These are phyloP conservation scores for Colletotrichum karsti DNA, from an alignment of 2,329 filamentous ascomycete genomes.

Conservation along the genomic window DNA sequence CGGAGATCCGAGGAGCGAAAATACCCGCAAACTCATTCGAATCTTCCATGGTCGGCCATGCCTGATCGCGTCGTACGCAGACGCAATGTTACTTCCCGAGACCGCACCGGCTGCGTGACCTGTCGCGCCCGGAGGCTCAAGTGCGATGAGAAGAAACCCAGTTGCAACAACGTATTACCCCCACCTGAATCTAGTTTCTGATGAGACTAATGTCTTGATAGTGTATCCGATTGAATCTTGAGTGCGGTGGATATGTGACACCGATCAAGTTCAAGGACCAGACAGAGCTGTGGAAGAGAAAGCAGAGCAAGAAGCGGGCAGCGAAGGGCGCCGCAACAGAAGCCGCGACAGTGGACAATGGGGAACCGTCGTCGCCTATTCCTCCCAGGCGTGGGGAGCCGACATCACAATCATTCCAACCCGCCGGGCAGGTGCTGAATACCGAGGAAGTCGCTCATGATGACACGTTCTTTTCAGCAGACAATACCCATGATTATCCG, in stretches of 20 bases:
- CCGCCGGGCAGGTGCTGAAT: background rate
- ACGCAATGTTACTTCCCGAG: constrained; percentile 7
- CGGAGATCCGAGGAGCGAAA: too few species aligned
- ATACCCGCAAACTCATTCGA: too few species aligned
- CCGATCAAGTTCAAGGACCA: constrained; percentile 17
- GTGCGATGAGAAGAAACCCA: constrained; percentile 51
- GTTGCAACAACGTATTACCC: constrained; percentile 35
- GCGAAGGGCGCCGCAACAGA: background rate
- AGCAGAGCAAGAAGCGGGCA: background rate
- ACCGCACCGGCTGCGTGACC: constrained; percentile 8
- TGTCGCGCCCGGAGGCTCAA: constrained; percentile 53
- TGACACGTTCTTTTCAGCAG: background rate
- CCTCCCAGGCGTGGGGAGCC: background rate
- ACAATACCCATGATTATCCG: background rate
- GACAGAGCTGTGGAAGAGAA: constrained; percentile 2
- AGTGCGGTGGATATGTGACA: constrained; percentile 10
- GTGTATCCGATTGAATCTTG: constrained; percentile 1
- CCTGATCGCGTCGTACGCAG: background rate
- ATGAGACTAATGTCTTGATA: background rate
- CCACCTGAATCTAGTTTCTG: background rate
- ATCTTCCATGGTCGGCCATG: background rate
- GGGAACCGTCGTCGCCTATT: background rate
- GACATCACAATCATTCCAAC: background rate
- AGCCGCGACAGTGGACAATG: background rate
- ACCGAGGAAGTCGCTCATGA: background rate